Evolutionary conservation across 2,329 filamentous ascomycete genomes (phyloP), one percentile per base, ranked within the genome.

Genomic region (Trichoderma oligosporum): DNA sequence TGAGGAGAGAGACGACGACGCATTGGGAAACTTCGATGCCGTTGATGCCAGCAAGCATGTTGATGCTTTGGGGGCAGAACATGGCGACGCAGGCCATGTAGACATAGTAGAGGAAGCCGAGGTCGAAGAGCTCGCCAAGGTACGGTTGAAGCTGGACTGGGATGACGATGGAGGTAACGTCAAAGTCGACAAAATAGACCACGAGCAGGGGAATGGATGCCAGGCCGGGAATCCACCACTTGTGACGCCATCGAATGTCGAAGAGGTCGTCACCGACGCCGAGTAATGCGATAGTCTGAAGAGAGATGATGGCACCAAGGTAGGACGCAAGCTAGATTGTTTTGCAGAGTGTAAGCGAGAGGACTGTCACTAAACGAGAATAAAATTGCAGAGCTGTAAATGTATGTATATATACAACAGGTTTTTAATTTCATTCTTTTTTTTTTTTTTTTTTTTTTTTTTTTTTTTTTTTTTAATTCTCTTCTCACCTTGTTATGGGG

Each of bases 1-100:
- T 83, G 49, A 97, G 82, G 53, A 85, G 72, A 24, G 92, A 93
- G 69, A 99, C 90, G 62, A 96, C 89, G 61, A 99, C 78, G 59
- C 91, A 97, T 75, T 99, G 94, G 9, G 88, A 85, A 56, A 97
- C 94, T 73, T 99, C 94, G 70, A 99, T 94, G 56, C 94, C 94
- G 73, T 99, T 99, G 73, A 99, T 90, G n/a, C 94, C 94, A 0
- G 94, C 94, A n/a, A 99, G 79, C 75, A 99, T 99, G 78, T 99
- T 99, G 82, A 99, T 99, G 73, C 91, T 91, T 76, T 99, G 97
- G 6, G 94, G 92, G 65, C 91, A 96, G 78, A 99, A 99, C 72
- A 99, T 99, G 70, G 93, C 89, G 64, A 99, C 83, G 57, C 89
- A 87, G 52, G 91, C 90, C 94, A 99, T 99, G 80, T 97, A 99